Base-by-base conservation (phyloP, 495 filamentous ascomycete genomes). In the Neurospora sp. region DNA sequence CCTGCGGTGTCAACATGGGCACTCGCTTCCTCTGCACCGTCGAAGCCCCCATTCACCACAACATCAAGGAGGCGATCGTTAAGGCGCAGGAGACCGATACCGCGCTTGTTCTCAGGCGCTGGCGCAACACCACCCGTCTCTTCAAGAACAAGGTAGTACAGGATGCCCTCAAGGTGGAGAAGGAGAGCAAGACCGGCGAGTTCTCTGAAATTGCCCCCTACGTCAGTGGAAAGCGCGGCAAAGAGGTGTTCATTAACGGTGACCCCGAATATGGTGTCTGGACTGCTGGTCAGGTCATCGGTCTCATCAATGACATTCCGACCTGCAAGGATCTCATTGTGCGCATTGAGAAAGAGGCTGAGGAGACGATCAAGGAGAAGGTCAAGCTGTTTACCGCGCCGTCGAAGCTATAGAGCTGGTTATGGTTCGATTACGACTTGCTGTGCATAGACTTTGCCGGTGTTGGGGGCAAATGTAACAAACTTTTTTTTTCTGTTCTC, bases 1-100 rank as follows among this genome's bases (percentile, higher is more conserved):
- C 96, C 0, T 94, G 95, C 81, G 96, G 96, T 73, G 92, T 98
- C 80, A 99, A 99, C 82, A 94, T 97, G 94, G 94, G 93, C 62
- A 98, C 94, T 10, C 86, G 94, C 31, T 97, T 98, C 83, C 94
- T 97, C 90, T 93, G 91, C 83, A 98, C 94, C 7, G 88, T 94
- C 12, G 94, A 98, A 81, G 90, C 92, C 59, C 96, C 96, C 1
- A 94, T 99, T 72, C 96, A 99, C 83, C 81, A 90, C 62, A 97
- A 96, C 71, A 91, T 99, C 82, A 99, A 99, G 86, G 86, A 94
- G 81, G 87, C 92, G 76, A 99, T 98, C 79, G 94, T 98, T 42
- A 87, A 89, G 70, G 92, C 95, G 4, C 86, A 92, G 74, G 96
- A 99, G 86, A 93, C 90, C 31, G 94, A 98, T 82, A 99, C 96